These are phyloP conservation scores for Porcisia deanei DNA, from an alignment of 208 protist genomes.

Conservation along the genomic window DNA sequence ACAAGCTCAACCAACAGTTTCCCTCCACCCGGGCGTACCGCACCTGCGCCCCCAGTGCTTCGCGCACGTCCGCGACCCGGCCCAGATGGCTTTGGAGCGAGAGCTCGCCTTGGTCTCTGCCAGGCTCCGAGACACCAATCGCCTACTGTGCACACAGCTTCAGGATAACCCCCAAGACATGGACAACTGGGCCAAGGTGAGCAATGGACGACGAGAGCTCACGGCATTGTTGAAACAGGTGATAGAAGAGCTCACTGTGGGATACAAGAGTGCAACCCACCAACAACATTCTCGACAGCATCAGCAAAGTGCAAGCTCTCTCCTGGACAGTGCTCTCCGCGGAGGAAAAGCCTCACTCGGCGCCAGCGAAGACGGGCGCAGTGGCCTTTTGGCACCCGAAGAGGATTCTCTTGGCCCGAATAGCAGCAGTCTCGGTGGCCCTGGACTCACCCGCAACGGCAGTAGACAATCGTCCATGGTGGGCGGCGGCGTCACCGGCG, in stretches of 20 bases:
- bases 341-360: neutral
- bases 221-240: slow-evolving; percentile 64
- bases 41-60: slow-evolving; percentile 41
- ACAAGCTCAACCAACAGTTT: slow-evolving; percentile 44
- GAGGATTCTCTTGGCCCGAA: slow-evolving; percentile 11
- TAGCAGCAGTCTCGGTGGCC: slow-evolving; percentile 7
- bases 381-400: neutral
- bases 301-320: neutral
- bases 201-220: slow-evolving; percentile 82
- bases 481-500: neutral
- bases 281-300: slow-evolving; percentile 27
- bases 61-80: slow-evolving; percentile 22
- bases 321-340: neutral
- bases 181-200: slow-evolving; percentile 92
- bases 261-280: slow-evolving; percentile 53
- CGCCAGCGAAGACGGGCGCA: slow-evolving; percentile 4
- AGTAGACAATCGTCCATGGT: slow-evolving; percentile 21
- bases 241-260: slow-evolving; percentile 74
- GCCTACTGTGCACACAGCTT: slow-evolving; percentile 83
- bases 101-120: slow-evolving; percentile 68
- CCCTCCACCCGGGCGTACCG: slow-evolving; percentile 60
- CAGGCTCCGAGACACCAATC: slow-evolving; percentile 80
- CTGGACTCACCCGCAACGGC: slow-evolving; percentile 18
- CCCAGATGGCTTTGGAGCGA: slow-evolving; percentile 48
- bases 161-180: slow-evolving; percentile 91